Evolutionary conservation across 257 asterid species (phyloP).

Genomic region (Dorcoceras hygrometricum): DNA sequence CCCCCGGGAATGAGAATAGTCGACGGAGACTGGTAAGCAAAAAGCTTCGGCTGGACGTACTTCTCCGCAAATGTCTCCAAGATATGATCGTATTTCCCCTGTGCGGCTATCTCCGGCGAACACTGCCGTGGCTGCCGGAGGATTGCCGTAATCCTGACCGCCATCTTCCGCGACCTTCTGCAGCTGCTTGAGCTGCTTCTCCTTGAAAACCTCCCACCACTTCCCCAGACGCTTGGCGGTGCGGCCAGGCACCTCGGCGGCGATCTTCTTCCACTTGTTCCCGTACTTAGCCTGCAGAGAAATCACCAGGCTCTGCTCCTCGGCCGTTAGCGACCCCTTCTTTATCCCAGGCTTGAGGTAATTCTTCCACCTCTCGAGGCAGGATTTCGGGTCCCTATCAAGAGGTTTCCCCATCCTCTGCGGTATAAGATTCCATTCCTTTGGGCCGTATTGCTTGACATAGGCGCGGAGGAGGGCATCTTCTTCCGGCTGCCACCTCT

Average conservation of each 20-base stretch:
- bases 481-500: slow-evolving; percentile 77
- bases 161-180: slow-evolving; percentile 33
- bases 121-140: slow-evolving; percentile 22
- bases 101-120: slow-evolving; percentile 55
- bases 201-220: slow-evolving; percentile 96
- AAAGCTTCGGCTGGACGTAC: slow-evolving; percentile 62
- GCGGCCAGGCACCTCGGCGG: slow-evolving; percentile 68
- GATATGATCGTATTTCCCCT: slow-evolving; percentile 74
- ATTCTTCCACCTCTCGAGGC: slow-evolving; percentile 75
- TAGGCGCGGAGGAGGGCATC: slow-evolving; percentile 58
- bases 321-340: slow-evolving; percentile 57
- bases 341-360: slow-evolving; percentile 68
- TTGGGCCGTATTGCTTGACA: slow-evolving; percentile 59
- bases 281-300: slow-evolving; percentile 71
- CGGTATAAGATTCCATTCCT: slow-evolving; percentile 75
- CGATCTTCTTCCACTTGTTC: slow-evolving; percentile 80
- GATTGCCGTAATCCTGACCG: slow-evolving; percentile 27
- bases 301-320: slow-evolving; percentile 66
- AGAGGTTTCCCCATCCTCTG: slow-evolving; percentile 60
- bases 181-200: slow-evolving; percentile 67
- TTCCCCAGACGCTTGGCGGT: slow-evolving; percentile 71
- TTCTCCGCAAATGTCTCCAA: slow-evolving; percentile 77
- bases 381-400: slow-evolving; percentile 78
- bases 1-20: not conserved
- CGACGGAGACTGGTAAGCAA: slow-evolving; percentile 18